Percentiles rank a stretch among this genome's conserved stretches.
Conservation (phyloP, 176 grass and related monocot species). For the Paspalum notatum region DNA sequence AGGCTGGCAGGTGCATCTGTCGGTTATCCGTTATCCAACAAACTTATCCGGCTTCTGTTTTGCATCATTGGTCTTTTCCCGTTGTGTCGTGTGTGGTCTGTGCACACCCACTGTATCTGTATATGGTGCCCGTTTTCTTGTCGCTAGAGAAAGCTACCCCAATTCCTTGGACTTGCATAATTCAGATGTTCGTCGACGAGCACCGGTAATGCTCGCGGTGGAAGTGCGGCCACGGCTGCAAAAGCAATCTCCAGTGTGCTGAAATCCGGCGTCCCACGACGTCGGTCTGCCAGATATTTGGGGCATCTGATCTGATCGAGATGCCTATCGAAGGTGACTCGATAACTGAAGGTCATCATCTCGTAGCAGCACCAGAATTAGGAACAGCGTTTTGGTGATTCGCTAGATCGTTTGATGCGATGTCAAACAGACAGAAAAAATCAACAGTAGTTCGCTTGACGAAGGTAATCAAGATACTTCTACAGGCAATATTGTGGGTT, state of each 20-base stretch:
- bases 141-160: background rate
- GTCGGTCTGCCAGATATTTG: background rate
- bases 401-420: slow-evolving; percentile 10
- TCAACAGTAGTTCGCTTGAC: background rate
- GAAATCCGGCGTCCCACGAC: background rate
- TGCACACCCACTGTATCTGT: background rate
- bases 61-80: background rate
- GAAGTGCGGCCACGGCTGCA: slow-evolving; percentile 6
- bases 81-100: background rate
- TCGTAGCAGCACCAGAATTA: slow-evolving; percentile 6
- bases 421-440: background rate
- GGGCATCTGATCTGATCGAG: slow-evolving; percentile 10
- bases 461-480: background rate
- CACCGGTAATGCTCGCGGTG: slow-evolving; percentile 1
- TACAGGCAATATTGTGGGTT: background rate
- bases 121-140: background rate
- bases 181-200: background rate
- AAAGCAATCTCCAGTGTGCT: background rate
- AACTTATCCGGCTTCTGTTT: slow-evolving; percentile 2
- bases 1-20: slow-evolving; percentile 20
- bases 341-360: background rate
- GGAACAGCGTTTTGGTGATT: slow-evolving; percentile 12
- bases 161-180: background rate
- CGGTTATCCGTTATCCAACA: background rate
- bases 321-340: slow-evolving; percentile 6